These are phyloP conservation scores for Raddia guianensis DNA, from an alignment of 176 grass and related monocot species.

Conservation along the genomic window DNA sequence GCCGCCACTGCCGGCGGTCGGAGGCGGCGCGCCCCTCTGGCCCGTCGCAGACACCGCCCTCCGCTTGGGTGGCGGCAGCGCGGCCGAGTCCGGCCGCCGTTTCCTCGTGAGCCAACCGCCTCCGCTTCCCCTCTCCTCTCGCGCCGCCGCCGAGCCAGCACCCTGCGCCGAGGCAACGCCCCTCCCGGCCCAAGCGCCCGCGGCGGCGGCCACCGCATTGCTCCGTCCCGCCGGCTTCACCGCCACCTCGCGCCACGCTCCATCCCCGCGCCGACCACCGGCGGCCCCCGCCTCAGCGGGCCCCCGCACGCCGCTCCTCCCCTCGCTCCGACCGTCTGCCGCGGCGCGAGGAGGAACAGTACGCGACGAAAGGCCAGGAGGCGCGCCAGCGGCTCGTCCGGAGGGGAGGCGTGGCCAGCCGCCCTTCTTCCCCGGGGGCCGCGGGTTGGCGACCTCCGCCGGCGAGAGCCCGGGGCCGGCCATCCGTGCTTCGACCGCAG, in stretches of 20 bases:
- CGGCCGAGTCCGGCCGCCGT: not conserved
- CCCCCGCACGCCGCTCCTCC: not conserved
- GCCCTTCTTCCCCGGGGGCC: not conserved
- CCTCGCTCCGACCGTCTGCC: not conserved
- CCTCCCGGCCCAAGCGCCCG: not conserved
- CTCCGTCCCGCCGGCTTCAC: not conserved
- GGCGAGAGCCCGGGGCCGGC: not conserved
- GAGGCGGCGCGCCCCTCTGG: not conserved
- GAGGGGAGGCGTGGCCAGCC: not conserved
- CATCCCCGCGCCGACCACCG: not conserved
- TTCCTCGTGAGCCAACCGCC: not conserved
- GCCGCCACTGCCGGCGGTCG: not conserved
- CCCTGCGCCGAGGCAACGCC: not conserved
- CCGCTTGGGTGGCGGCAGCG: conserved; percentile 23
- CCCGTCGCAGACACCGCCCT: conserved; percentile 6
- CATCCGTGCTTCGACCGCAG: not conserved
- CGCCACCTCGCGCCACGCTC: not conserved
- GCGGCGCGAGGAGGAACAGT: not conserved
- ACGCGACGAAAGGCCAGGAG: not conserved
- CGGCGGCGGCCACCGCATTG: not conserved
- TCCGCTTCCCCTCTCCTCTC: not conserved
- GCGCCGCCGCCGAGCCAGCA: not conserved
- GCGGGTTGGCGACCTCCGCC: not conserved
- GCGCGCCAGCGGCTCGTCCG: not conserved
- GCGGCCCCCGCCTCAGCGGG: not conserved